A percentile compares a stretch with the other conserved stretches of the same genome.
phyloP scores from a whole-genome alignment of 495 filamentous ascomycete genomes.

The Sabuloglossum arenarium region DNA sequence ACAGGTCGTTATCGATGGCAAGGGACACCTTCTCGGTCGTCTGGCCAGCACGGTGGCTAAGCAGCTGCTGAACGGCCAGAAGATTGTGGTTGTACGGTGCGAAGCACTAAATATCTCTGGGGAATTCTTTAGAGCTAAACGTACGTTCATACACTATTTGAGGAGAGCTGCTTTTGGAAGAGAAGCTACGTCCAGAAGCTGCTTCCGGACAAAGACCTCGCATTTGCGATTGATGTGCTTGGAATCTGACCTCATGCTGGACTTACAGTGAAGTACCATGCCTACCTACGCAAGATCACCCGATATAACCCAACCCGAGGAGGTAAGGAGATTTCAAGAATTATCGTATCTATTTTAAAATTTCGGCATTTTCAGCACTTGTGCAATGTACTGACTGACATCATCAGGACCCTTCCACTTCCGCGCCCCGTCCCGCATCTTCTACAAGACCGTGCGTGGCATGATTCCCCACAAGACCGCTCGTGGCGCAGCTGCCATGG shows the following conservation, averaged over 20 bases:
- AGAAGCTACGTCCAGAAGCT: conserved; percentile 1
- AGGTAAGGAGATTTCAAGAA: conserved; percentile 33
- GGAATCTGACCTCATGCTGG: background rate
- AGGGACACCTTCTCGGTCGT: conserved; percentile 98
- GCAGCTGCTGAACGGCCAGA: conserved; percentile 97
- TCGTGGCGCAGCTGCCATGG: conserved; percentile 85
- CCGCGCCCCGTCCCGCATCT: conserved; percentile 93
- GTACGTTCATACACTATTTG: conserved; percentile 40
- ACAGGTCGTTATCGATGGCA: conserved; percentile 96
- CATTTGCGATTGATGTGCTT: background rate
- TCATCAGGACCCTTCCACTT: conserved; percentile 87
- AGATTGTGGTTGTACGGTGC: conserved; percentile 97
- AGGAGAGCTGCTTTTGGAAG: conserved; percentile 2
- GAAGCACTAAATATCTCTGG: conserved; percentile 99
- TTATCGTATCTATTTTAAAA: background rate
- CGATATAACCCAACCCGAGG: conserved; percentile 97
- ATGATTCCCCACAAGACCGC: conserved; percentile 99
- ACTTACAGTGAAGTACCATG: conserved; percentile 92
- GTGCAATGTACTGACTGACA: background rate
- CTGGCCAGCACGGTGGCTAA: conserved; percentile 97
- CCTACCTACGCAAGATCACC: conserved; percentile 98
- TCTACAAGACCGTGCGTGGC: conserved; percentile 99
- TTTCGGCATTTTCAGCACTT: background rate
- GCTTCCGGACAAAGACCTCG: background rate
- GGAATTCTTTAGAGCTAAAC: conserved; percentile 99